Percentiles rank a stretch among this genome's conserved stretches.
Conservation (phyloP, 176 grass and related monocot genomes). For the Triticum turgidum region DNA sequence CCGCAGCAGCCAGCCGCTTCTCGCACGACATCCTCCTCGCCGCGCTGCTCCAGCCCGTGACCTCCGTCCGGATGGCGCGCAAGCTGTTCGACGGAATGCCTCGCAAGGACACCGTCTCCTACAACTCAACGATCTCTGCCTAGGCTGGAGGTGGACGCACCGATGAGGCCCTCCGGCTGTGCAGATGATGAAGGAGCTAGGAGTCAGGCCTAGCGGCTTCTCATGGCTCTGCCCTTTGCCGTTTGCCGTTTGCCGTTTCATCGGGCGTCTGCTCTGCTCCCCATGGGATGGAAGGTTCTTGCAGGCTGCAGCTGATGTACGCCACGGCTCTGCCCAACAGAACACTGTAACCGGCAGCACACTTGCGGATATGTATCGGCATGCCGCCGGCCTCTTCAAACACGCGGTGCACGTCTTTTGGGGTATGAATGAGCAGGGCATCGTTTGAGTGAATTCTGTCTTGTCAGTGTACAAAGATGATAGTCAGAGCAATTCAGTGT, state of each 20-base stretch:
- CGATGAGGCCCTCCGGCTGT: constrained; percentile 32
- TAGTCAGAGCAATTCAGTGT: constrained; percentile 26
- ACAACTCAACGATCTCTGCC: constrained; percentile 61
- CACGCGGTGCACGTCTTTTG: constrained; percentile 47
- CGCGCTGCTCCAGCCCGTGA: neutral
- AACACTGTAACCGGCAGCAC: constrained; percentile 44
- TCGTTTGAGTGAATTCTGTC: constrained; percentile 71
- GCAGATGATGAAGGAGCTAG: constrained; percentile 33
- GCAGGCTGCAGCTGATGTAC: constrained; percentile 23
- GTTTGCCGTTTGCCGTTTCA: neutral
- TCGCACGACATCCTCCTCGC: constrained; percentile 48
- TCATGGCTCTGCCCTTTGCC: too few species aligned
- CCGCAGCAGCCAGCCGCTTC: too few species aligned
- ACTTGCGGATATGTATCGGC: constrained; percentile 56
- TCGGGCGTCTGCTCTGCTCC: constrained; percentile 24
- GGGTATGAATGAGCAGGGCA: constrained; percentile 50
- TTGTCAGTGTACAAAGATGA: constrained; percentile 58
- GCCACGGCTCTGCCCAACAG: constrained; percentile 26
- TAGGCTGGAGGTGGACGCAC: constrained; percentile 28
- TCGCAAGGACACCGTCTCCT: constrained; percentile 48
- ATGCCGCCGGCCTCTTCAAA: constrained; percentile 42
- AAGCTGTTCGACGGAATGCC: constrained; percentile 69
- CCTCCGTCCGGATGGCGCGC: constrained; percentile 37
- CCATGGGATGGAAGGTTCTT: constrained; percentile 50
- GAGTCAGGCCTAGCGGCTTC: neutral